Percentiles rank a stretch among this genome's conserved stretches.
Conservation (phyloP, 768 basidiomycete genomes). For the Termitomyces sp. region DNA sequence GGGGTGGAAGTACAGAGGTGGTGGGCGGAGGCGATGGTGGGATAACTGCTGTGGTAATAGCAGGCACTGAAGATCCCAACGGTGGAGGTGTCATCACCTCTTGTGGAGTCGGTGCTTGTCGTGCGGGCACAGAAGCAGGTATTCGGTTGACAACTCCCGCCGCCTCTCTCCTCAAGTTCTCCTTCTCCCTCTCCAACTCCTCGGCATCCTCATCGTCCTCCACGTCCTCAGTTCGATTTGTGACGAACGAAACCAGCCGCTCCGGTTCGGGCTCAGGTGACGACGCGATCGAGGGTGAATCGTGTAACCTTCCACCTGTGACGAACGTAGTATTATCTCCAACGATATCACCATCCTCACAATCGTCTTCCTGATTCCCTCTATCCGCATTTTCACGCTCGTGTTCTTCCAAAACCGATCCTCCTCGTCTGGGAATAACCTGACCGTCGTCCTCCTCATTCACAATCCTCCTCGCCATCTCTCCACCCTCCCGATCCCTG, state of each 20-base stretch:
- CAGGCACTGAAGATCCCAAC: background rate
- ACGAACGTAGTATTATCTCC: background rate
- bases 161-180: slow-evolving; percentile 1
- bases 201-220: background rate
- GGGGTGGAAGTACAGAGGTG: slow-evolving; percentile 4
- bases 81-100: background rate
- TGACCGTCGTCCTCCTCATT: too few relatives aligned
- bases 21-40: slow-evolving; percentile 13
- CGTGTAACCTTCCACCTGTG: background rate
- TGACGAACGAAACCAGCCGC: slow-evolving; percentile 7
- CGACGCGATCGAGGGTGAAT: slow-evolving; percentile 14
- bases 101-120: background rate
- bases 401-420: too few relatives aligned
- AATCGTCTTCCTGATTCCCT: background rate
- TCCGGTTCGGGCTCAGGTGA: slow-evolving; percentile 21
- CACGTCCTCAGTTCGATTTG: slow-evolving; percentile 20
- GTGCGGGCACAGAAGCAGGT: background rate
- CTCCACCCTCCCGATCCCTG: too few relatives aligned
- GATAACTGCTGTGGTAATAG: background rate
- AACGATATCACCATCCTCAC: background rate
- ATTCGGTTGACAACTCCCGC: background rate
- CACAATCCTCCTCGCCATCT: too few relatives aligned
- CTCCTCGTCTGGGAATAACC: too few relatives aligned
- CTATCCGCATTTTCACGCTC: too few relatives aligned
- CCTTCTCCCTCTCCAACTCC: slow-evolving; percentile 1